Percentiles rank a stretch among this genome's conserved stretches.
These are phyloP conservation scores for Boletus rubroflammeus DNA, from an alignment of 768 basidiomycete genomes.

Conservation along the genomic window DNA sequence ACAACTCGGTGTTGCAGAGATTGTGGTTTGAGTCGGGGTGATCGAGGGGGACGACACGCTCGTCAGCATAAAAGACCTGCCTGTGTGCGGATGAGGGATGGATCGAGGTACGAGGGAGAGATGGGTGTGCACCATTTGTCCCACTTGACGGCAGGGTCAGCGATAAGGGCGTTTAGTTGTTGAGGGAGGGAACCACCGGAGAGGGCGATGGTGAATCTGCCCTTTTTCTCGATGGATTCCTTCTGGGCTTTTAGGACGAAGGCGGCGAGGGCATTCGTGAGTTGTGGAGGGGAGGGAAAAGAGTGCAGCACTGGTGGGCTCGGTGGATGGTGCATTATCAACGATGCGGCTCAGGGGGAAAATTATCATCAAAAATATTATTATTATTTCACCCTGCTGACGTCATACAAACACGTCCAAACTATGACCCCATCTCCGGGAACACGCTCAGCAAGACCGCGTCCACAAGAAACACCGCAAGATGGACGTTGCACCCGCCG, in stretches of 20 bases:
- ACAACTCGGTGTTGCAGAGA: slow-evolving; percentile 69
- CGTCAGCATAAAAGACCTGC: slow-evolving; percentile 98
- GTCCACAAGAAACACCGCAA: slow-evolving; percentile 73
- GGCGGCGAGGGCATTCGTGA: slow-evolving; percentile 66
- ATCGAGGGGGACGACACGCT: slow-evolving; percentile 91
- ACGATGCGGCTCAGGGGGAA: slow-evolving; percentile 21
- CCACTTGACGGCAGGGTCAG: slow-evolving; percentile 73
- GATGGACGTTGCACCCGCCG: slow-evolving; percentile 72
- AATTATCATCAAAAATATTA: not conserved
- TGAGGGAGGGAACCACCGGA: slow-evolving; percentile 91
- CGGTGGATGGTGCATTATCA: slow-evolving; percentile 49
- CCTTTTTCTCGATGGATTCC: slow-evolving; percentile 85
- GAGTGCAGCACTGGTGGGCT: slow-evolving; percentile 67
- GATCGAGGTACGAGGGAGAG: not conserved
- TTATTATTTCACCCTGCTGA: slow-evolving; percentile 1
- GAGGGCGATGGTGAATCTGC: slow-evolving; percentile 87
- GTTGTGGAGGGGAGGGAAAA: slow-evolving; percentile 52
- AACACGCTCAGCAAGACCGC: slow-evolving; percentile 66
- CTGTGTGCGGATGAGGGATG: slow-evolving; percentile 39
- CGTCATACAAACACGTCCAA: slow-evolving; percentile 30
- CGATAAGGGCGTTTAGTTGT: slow-evolving; percentile 69
- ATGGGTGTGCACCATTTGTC: slow-evolving; percentile 75
- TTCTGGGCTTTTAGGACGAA: slow-evolving; percentile 87
- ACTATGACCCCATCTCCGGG: slow-evolving; percentile 58
- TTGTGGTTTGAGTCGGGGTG: slow-evolving; percentile 90